Evolutionary conservation across 768 basidiomycete species (phyloP), one percentile per base, ranked within the genome.

Genomic region (Mycena polygramma): DNA sequence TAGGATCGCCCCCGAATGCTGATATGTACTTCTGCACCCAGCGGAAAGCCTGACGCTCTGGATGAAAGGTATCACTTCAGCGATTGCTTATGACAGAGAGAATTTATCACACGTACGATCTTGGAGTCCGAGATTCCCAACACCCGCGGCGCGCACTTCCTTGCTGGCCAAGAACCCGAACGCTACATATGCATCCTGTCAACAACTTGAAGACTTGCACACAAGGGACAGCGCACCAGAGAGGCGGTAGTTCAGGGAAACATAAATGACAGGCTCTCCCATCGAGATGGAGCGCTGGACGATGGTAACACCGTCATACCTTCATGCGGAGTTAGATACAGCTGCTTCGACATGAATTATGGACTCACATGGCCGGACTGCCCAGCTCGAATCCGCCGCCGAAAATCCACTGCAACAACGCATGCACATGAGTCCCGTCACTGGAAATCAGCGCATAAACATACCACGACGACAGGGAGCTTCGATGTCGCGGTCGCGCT

Each of bases 1-100:
- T 68, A 0, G 88, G 86, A 76, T 93, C 86, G 14, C 92, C 92
- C 7, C 92, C 92, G 72, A 92, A 94, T 17, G 83, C 82, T 41
- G 73, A 77, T 66, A 93, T 90, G 73, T 93, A 84, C 53, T 85
- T 79, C 69, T 91, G 85, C 0, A 92, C 85, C 92, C 91, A 94
- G 73, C 85, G 79, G 24, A 94, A 76, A 7, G 89, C 91, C 57
- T 87, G 81, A 0, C 87, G 83, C 73, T 88, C 86, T 90, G 77
- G 52, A 20, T 70, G 63, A 66, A 60, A 59, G 55, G 52, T 45
- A 65, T 75, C 61, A 76, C 72, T 55, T 64, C 52, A 46, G 51
- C 26, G 41, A 10, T 2, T 10, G 11, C 3, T 41, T 10, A 41
- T 11, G 41, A 10, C 48, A 20, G n/a, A 26, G 48, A 67, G 43